Evolutionary conservation across 129 eudicot genomes (phyloP).

Genomic region (Deinandra increscens): DNA sequence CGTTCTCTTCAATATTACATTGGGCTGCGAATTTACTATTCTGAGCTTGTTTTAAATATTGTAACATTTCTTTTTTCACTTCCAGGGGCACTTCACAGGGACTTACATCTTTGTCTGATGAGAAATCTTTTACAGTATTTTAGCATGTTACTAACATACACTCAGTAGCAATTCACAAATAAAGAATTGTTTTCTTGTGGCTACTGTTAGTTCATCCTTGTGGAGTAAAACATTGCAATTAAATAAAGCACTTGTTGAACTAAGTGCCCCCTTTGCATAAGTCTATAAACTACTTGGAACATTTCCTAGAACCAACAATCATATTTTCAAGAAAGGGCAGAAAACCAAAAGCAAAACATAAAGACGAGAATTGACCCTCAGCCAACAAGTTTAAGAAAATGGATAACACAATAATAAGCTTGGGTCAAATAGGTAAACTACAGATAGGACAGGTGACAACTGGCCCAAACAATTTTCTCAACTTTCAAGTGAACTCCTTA

Average conservation of each 20-base stretch:
- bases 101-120: too few relatives aligned
- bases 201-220: background rate
- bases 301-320: constrained; percentile 10
- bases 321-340: background rate
- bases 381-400: background rate
- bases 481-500: background rate
- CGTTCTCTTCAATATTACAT: too few relatives aligned
- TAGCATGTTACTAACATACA: background rate
- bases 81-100: too few relatives aligned
- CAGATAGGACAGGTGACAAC: background rate
- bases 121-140: background rate
- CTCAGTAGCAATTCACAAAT: background rate
- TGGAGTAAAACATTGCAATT: background rate
- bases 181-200: background rate
- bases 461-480: background rate
- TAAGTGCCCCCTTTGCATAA: background rate
- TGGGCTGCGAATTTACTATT: too few relatives aligned
- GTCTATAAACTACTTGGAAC: background rate
- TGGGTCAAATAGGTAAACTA: background rate
- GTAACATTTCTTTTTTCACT: too few relatives aligned
- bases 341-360: background rate
- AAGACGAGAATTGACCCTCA: background rate
- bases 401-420: background rate
- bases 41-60: too few relatives aligned
- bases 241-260: background rate